phyloP scores from a whole-genome alignment of 108 stramenopile species.

The Cyclotella choctawhatcheeana region DNA sequence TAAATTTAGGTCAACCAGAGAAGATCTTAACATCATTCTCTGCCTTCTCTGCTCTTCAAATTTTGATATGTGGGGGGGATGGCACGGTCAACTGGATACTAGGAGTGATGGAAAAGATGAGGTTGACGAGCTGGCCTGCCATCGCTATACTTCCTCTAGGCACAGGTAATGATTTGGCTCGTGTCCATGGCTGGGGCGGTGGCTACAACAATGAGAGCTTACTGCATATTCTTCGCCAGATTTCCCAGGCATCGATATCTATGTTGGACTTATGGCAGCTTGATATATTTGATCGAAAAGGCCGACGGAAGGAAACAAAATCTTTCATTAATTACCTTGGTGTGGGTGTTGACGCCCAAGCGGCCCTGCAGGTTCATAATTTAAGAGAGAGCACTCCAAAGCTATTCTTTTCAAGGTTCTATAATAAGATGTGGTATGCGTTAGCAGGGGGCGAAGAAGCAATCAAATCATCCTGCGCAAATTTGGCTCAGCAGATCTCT shows the following conservation, averaged over 20 bases:
- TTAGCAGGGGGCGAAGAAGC: slow-evolving; percentile 89
- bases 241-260: slow-evolving; percentile 76
- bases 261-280: slow-evolving; percentile 85
- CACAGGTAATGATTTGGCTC: slow-evolving; percentile 90
- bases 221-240: slow-evolving; percentile 72
- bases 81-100: slow-evolving; percentile 95
- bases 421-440: slow-evolving; percentile 93
- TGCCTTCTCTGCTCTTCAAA: slow-evolving; percentile 60
- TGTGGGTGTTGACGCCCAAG: slow-evolving; percentile 91
- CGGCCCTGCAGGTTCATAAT: slow-evolving; percentile 85
- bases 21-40: slow-evolving; percentile 78
- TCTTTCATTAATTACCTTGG: slow-evolving; percentile 90
- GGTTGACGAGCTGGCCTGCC: slow-evolving; percentile 81
- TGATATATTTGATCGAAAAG: slow-evolving; percentile 64
- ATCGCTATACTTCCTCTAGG: slow-evolving; percentile 91
- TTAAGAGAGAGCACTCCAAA: slow-evolving; percentile 78
- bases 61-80: slow-evolving; percentile 91
- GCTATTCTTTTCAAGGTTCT: slow-evolving; percentile 84
- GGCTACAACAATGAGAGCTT: slow-evolving; percentile 88
- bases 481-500: slow-evolving; percentile 75
- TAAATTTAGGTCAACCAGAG: too few species aligned
- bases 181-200: slow-evolving; percentile 80
- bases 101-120: slow-evolving; percentile 77
- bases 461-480: slow-evolving; percentile 71
- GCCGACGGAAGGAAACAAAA: slow-evolving; percentile 60